Base-by-base conservation (phyloP, 257 asterid species). In the Perilla frutescens region DNA sequence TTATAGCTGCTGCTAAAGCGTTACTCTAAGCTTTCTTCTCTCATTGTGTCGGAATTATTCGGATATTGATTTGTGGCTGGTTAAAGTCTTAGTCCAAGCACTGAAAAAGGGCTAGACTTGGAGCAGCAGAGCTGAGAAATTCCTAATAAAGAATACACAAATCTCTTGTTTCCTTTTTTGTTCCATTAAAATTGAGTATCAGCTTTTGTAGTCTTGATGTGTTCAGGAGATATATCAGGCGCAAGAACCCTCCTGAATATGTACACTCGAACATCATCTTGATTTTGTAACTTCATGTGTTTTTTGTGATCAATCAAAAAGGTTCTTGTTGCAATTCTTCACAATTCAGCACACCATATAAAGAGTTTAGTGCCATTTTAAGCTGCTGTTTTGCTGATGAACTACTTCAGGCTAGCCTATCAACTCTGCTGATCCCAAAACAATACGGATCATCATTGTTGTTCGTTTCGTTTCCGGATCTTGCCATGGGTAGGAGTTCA, bases 1-100 rank as follows among this genome's bases (percentile, higher is more conserved):
- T 90, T 48, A 29, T 86, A 56, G 90, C 90, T 4, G 92, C 94
- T 0, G 96, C 96, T 3, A 90, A 86, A 67, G 85, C 73, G 73
- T 59, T 86, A 58, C 67, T 69, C 69, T 89, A 75, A 82, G 79
- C 70, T 70, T 68, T 40, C 29, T 50, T 4, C 56, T 50, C 26
- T 50, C 56, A 41, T 39, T 8, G 58, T 73, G 37, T 41, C 37
- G 6, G 53, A 20, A 54, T 34, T 20, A 14, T 66, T 40, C 50
- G 4, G 48, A 54, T 64, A 62, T 50, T 20, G 26, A 71, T 70
- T 61, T 56, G 54, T 55, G 70, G 71, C 57, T 76, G 72, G 62
- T 62, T 32, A 37, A 65, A 44, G 66, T 75, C 49, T n/a, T 13
- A 13, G 50, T 8, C 66, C 59, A 76, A 73, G 76, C 75, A 60